Conservation (phyloP, 768 basidiomycete species). For the Kwoniella sp. region DNA sequence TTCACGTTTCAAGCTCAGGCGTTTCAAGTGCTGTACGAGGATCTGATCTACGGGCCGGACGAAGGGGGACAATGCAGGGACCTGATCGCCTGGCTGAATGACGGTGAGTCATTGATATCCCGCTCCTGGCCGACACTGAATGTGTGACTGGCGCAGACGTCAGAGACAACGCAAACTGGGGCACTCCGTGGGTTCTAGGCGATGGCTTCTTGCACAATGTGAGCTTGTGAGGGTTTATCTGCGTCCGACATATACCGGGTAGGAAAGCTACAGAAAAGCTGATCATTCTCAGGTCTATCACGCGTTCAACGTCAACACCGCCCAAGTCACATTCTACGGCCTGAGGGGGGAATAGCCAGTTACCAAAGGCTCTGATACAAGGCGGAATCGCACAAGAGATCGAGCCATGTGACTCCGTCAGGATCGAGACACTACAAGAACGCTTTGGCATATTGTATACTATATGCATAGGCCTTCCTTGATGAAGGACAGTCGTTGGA, state of each 20-base stretch:
- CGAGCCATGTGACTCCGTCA: no score
- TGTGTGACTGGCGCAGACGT: no score
- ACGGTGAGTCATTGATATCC: background rate
- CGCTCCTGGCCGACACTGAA: no score
- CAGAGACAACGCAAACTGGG: background rate
- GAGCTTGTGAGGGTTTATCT: background rate
- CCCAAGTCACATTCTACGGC: background rate
- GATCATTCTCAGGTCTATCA: background rate
- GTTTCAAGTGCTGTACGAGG: conserved; percentile 1
- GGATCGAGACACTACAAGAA: background rate
- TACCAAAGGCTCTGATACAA: background rate
- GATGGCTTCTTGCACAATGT: conserved; percentile 17
- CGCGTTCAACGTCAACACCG: conserved; percentile 5
- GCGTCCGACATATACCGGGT: background rate
- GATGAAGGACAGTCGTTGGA: no score
- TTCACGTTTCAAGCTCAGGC: background rate
- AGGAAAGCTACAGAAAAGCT: background rate
- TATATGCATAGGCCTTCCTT: background rate
- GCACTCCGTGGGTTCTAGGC: conserved; percentile 2
- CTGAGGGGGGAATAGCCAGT: background rate
- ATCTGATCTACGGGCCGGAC: background rate
- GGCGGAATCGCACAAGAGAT: no score
- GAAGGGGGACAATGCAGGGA: background rate
- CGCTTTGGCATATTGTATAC: no score
- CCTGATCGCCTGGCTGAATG: background rate